Conservation (phyloP, 306 rosid species). For the Vigna reflexopilosa region DNA sequence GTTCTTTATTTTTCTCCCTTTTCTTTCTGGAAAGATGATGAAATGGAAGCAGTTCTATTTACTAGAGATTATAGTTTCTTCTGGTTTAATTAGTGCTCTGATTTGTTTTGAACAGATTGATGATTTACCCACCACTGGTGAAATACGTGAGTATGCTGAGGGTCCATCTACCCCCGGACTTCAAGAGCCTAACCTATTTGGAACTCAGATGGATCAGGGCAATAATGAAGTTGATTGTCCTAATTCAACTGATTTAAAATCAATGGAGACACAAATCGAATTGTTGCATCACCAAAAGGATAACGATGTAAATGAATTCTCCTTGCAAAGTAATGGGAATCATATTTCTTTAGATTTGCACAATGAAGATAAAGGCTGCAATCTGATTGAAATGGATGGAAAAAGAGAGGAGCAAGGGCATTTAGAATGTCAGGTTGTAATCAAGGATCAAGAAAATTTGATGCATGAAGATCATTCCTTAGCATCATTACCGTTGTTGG, state of each 20-base stretch:
- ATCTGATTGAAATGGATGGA: slow-evolving; percentile 51
- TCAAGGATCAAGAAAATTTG: slow-evolving; percentile 51
- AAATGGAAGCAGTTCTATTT: slow-evolving; percentile 23
- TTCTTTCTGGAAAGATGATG: slow-evolving; percentile 28
- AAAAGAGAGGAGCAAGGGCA: slow-evolving; percentile 53
- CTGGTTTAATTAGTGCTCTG: slow-evolving; percentile 29
- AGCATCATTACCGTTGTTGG: slow-evolving; percentile 38
- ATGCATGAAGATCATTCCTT: slow-evolving; percentile 50
- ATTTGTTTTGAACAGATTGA: slow-evolving; percentile 59
- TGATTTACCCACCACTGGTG: slow-evolving; percentile 47
- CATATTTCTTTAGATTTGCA: slow-evolving; percentile 44
- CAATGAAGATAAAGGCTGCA: slow-evolving; percentile 56
- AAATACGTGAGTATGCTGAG: slow-evolving; percentile 59
- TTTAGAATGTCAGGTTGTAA: slow-evolving; percentile 41
- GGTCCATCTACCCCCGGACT: slow-evolving; percentile 77
- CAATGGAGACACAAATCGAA: slow-evolving; percentile 46
- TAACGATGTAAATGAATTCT: slow-evolving; percentile 46
- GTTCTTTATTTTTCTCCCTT: slow-evolving; percentile 12
- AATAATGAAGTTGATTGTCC: slow-evolving; percentile 64
- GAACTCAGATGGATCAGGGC: slow-evolving; percentile 63
- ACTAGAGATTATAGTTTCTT: slow-evolving; percentile 25
- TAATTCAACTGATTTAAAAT: slow-evolving; percentile 53
- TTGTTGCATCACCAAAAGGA: slow-evolving; percentile 46
- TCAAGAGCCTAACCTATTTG: slow-evolving; percentile 63
- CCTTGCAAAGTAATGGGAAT: slow-evolving; percentile 51